Conservation (phyloP, 2,329 filamentous ascomycete species). For the Samsoniella hepiali region DNA sequence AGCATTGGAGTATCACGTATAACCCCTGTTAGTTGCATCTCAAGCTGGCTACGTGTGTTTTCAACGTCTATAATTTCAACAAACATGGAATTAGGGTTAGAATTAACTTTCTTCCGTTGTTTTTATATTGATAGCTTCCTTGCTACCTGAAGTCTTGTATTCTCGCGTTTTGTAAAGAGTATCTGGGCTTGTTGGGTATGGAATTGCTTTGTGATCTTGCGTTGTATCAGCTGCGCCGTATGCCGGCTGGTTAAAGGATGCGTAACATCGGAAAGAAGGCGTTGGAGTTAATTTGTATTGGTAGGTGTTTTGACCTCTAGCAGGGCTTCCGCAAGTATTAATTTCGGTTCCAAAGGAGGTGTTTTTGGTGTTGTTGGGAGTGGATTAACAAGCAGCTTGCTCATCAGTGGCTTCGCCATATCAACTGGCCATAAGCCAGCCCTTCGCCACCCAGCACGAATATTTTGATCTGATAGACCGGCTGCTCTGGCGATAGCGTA, state of each 20-base stretch:
- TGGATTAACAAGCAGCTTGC: background rate
- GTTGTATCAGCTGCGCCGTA: too few species aligned
- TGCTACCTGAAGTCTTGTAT: too few species aligned
- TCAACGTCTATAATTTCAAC: background rate
- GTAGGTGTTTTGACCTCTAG: background rate
- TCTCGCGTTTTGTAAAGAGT: too few species aligned
- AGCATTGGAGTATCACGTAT: too few species aligned
- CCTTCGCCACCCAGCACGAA: background rate
- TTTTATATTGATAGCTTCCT: background rate
- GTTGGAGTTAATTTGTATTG: too few species aligned
- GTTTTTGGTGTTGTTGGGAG: background rate
- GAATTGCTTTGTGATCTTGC: background rate
- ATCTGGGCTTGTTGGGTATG: background rate
- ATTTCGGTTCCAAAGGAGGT: background rate
- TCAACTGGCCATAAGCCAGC: background rate
- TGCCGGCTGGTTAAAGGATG: too few species aligned
- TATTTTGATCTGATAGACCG: background rate
- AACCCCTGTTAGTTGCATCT: background rate
- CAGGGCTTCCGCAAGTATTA: background rate
- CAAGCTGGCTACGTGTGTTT: background rate
- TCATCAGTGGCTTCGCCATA: background rate
- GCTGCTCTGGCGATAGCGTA: background rate
- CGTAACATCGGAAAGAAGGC: too few species aligned
- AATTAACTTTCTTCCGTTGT: background rate
- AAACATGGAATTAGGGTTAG: background rate